phyloP scores from a whole-genome alignment of 2,329 filamentous ascomycete species.

The Scedosporium aurantiacum region DNA sequence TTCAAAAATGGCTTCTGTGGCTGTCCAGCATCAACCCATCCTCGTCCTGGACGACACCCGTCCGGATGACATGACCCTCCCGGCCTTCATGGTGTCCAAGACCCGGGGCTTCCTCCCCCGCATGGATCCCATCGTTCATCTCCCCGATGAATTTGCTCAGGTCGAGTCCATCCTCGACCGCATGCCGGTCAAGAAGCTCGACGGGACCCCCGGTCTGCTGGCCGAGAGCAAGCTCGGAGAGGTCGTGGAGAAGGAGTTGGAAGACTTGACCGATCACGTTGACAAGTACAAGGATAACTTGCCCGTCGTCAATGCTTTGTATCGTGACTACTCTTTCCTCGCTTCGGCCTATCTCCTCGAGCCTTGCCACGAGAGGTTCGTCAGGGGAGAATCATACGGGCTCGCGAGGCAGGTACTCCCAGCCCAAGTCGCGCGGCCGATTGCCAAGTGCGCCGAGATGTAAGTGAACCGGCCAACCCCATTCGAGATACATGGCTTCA shows the following conservation, averaged over 20 bases:
- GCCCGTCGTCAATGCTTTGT: conserved; percentile 72
- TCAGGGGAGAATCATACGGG: conserved; percentile 66
- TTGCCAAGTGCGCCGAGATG: conserved; percentile 76
- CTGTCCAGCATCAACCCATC: conserved; percentile 29
- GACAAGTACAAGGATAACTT: conserved; percentile 65
- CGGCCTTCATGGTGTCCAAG: conserved; percentile 71
- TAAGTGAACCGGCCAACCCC: conserved; percentile 37
- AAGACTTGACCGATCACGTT: conserved; percentile 63
- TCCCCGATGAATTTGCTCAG: conserved; percentile 63
- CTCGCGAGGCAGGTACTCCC: conserved; percentile 66
- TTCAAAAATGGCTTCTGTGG: conserved; percentile 6
- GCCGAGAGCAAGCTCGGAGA: conserved; percentile 64
- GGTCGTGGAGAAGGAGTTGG: conserved; percentile 60
- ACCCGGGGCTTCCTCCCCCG: conserved; percentile 65
- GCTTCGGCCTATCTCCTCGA: conserved; percentile 84
- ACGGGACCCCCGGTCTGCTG: conserved; percentile 67
- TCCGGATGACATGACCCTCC: conserved; percentile 51
- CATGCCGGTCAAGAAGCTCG: conserved; percentile 67
- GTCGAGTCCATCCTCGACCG: conserved; percentile 62
- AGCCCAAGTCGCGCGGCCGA: conserved; percentile 63
- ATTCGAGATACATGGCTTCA: neutral
- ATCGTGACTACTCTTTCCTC: conserved; percentile 85
- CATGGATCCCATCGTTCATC: conserved; percentile 45
- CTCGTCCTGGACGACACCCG: conserved; percentile 51
- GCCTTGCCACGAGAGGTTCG: conserved; percentile 69